Base-by-base conservation (phyloP, 345 rosid species). In the Heritiera fomes region DNA sequence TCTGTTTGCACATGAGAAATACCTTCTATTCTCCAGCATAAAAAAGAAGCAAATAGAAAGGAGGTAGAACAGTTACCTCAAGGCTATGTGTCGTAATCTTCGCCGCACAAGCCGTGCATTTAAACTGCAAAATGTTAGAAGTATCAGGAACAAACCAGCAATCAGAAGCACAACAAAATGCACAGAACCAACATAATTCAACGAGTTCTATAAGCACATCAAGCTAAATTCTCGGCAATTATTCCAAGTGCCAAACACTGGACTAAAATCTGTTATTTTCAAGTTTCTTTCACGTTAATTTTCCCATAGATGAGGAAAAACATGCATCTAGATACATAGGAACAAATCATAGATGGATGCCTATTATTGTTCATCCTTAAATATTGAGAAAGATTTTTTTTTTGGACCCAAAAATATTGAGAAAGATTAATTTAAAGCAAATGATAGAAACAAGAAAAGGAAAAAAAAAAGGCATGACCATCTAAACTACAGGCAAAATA, bases 31-130 rank as follows among this genome's bases (percentile, higher is more conserved):
- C 34, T 77, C 73, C 20, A 66, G 68, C 56, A 23, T 7, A 20
- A 14, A 20, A 67, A 20, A 11, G 7, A 65, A 40, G 62, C 41
- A 49, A 12, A 70, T 28, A 66, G 47, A 65, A 58, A 56, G 1
- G 32, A 20, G 43, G 58, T 18, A 38, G 77, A 79, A 58, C 8
- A 59, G 69, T 67, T 86, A 93, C 99, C 97, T 91, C 87, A 80
- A 68, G 46, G 98, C 98, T 80, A 90, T 79, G 75, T 92, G 99
- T 11, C 90, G 91, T 77, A 95, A 82, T 82, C 97, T 90, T 83
- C 88, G 82, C 66, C 92, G 90, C 68, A 95, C 97, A 81, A 90
- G 91, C 10, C 88, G 84, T 70, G 91, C 77, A 78, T 87, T 89
- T 64, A 88, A 86, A 78, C 96, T 92, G 91, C 85, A 78, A 81